Percentiles rank a stretch among this genome's conserved stretches.
Evolutionary conservation across 2,329 filamentous ascomycete species (phyloP).

Genomic region (Lasiodiplodia gonubiensis): DNA sequence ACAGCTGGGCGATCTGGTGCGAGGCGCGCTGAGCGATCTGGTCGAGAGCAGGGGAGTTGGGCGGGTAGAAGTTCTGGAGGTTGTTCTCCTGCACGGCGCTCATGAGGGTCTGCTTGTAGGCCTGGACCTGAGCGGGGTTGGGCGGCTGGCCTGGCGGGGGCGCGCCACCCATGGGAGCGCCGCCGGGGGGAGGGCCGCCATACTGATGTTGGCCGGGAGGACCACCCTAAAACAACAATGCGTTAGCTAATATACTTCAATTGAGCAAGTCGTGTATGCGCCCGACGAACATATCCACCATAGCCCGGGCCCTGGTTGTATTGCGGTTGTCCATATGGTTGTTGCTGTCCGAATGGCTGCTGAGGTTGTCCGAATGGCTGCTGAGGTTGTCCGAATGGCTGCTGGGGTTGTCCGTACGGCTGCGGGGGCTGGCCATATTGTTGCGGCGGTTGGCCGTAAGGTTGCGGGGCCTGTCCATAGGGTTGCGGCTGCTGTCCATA

Average conservation of each 20-base stretch:
- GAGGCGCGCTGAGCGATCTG: conserved; percentile 58
- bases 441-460: conserved; percentile 34
- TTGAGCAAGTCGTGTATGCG: neutral
- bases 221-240: conserved; percentile 33
- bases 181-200: conserved; percentile 35
- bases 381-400: conserved; percentile 36
- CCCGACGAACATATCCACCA: conserved; percentile 35
- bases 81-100: conserved; percentile 65
- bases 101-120: conserved; percentile 63
- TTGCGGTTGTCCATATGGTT: conserved; percentile 33
- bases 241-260: conserved; percentile 20
- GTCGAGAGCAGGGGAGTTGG: conserved; percentile 57
- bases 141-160: conserved; percentile 47
- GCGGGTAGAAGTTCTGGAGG: conserved; percentile 64
- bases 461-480: conserved; percentile 33
- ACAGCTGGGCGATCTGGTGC: conserved; percentile 60
- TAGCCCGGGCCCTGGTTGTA: conserved; percentile 34
- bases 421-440: conserved; percentile 35
- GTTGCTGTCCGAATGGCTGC: conserved; percentile 36
- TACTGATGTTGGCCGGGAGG: conserved; percentile 42
- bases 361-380: conserved; percentile 33
- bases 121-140: conserved; percentile 57
- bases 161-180: conserved; percentile 32
- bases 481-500: conserved; percentile 31
- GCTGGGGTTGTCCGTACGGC: conserved; percentile 32